A percentile compares a stretch with the other conserved stretches of the same genome.
These are phyloP conservation scores for Gynostemma pentaphyllum DNA, from an alignment of 306 rosid species.

Conservation along the genomic window DNA sequence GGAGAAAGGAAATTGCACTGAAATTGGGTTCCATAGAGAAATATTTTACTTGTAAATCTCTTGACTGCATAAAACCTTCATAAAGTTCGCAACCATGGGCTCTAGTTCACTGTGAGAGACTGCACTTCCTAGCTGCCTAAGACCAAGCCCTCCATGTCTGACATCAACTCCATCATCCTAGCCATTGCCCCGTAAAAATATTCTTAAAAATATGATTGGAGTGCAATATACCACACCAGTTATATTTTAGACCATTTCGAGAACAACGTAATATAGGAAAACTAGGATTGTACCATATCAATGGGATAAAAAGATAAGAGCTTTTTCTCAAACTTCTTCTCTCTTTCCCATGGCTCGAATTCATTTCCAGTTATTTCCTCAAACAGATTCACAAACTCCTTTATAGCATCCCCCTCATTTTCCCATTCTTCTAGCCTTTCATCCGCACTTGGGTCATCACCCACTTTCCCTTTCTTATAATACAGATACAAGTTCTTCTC, in stretches of 20 bases:
- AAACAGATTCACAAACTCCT: conserved; percentile 58
- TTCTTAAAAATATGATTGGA: no score
- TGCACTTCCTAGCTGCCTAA: conserved; percentile 59
- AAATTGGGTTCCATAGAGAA: background rate
- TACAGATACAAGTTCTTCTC: conserved; percentile 42
- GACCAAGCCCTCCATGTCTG: conserved; percentile 62
- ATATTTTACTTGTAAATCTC: conserved; percentile 55
- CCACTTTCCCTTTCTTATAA: conserved; percentile 70
- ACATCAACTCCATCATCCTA: conserved; percentile 90
- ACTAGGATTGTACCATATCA: conserved; percentile 49
- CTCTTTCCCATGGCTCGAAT: conserved; percentile 74
- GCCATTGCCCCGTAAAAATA: background rate
- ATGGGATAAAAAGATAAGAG: conserved; percentile 55
- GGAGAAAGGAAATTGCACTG: background rate
- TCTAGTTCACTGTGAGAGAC: conserved; percentile 60
- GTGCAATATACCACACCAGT: background rate
- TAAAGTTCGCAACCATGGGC: conserved; percentile 56
- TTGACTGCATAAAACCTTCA: conserved; percentile 73
- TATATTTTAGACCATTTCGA: background rate
- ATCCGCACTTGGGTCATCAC: conserved; percentile 64
- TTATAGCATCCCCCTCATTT: conserved; percentile 32
- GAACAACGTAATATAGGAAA: background rate
- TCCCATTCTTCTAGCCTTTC: conserved; percentile 60
- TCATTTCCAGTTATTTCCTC: conserved; percentile 73
- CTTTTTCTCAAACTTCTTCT: conserved; percentile 68